These are phyloP conservation scores for Sarocladium brachiariae DNA, from an alignment of 2,329 filamentous ascomycete species.

Conservation along the genomic window DNA sequence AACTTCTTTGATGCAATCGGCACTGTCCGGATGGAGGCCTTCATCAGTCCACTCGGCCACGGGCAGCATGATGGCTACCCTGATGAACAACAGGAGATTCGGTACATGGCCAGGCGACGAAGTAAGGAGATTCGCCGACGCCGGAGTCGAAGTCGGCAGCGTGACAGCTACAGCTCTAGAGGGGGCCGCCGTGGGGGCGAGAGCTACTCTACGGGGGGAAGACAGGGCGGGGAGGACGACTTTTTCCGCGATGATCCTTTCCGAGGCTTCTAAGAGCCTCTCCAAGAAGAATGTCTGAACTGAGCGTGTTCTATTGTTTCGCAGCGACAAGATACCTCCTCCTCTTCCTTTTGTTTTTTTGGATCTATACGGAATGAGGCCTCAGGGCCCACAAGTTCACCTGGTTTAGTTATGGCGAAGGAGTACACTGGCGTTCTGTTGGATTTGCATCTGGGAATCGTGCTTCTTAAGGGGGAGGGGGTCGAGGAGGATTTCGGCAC, in stretches of 20 bases:
- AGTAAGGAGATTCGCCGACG: constrained; percentile 50
- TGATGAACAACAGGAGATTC: constrained; percentile 44
- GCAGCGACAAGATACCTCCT: constrained; percentile 6
- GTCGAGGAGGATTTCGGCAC: background rate
- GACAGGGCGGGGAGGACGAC: constrained; percentile 48
- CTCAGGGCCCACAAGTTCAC: background rate
- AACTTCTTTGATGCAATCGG: constrained; percentile 84
- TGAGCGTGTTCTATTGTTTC: background rate
- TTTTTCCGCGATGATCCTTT: constrained; percentile 56
- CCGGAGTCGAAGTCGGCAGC: constrained; percentile 45
- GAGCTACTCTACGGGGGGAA: constrained; percentile 34
- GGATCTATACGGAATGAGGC: background rate
- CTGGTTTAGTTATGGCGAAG: background rate
- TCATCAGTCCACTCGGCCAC: constrained; percentile 62
- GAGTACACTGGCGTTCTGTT: background rate
- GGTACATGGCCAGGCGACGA: constrained; percentile 39
- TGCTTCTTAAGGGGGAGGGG: background rate
- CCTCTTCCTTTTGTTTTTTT: constrained; percentile 4
- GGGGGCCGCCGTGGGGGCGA: constrained; percentile 39
- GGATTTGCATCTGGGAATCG: background rate
- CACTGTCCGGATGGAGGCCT: constrained; percentile 94
- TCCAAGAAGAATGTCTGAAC: background rate
- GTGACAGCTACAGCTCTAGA: constrained; percentile 41
- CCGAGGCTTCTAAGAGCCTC: constrained; percentile 42
- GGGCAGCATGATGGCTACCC: constrained; percentile 39